A percentile compares a stretch with the other conserved stretches of the same genome.
Evolutionary conservation across 1,284 basidiomycete species (phyloP).

Genomic region (Fomitopsis schrenkii): DNA sequence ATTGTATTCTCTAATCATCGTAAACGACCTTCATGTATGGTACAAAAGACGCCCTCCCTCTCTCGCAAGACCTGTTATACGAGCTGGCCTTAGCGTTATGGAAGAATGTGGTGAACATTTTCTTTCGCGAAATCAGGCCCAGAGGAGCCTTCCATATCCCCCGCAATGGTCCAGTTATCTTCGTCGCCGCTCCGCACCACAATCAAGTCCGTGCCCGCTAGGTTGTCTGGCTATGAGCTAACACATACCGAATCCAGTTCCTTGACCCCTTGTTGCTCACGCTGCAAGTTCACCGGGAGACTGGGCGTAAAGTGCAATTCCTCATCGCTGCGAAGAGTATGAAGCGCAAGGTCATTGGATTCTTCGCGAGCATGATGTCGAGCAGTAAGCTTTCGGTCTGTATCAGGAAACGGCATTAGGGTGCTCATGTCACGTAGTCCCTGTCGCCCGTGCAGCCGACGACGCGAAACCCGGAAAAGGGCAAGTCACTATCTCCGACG

Average conservation of each 20-base stretch:
- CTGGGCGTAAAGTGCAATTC: constrained; percentile 82
- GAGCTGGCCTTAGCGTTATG: constrained; percentile 72
- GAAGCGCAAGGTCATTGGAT: constrained; percentile 79
- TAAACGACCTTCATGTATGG: neutral
- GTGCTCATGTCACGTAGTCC: constrained; percentile 52
- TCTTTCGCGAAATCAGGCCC: constrained; percentile 96
- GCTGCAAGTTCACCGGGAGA: constrained; percentile 86
- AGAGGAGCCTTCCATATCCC: constrained; percentile 96
- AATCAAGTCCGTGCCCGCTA: constrained; percentile 67
- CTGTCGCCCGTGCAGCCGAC: constrained; percentile 92
- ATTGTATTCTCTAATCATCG: neutral
- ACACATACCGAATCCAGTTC: constrained; percentile 54
- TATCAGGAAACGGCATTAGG: constrained; percentile 2
- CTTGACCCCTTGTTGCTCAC: constrained; percentile 90
- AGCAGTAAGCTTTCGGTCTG: constrained; percentile 65
- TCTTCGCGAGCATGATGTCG: constrained; percentile 83
- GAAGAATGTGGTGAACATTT: constrained; percentile 87
- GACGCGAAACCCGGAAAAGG: constrained; percentile 81
- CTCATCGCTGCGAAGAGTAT: constrained; percentile 93
- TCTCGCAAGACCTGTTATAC: constrained; percentile 34
- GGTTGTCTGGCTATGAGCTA: constrained; percentile 4
- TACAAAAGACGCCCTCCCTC: constrained; percentile 1
- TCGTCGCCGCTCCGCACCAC: constrained; percentile 95
- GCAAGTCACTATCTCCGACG: constrained; percentile 64
- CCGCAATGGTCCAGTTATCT: constrained; percentile 88